Base-by-base conservation (phyloP, 805 yeast species). In the Brettanomyces anomalus region DNA sequence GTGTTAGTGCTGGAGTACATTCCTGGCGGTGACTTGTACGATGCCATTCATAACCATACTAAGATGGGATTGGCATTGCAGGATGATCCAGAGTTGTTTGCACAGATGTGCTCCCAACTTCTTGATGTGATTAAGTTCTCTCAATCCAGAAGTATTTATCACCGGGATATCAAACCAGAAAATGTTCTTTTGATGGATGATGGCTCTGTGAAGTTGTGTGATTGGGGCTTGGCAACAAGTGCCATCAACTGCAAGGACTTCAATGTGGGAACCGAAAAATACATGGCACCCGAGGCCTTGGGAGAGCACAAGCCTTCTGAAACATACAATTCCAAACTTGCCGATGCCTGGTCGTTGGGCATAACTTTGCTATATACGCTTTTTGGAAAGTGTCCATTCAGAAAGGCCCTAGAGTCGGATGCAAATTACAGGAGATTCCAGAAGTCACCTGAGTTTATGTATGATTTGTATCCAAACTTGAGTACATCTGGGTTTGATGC, bases 101-200 rank as follows among this genome's bases (percentile, higher is more conserved):
- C 48, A n/a, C 43, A 48, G 21, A 50, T 67, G 56, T 66, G 76
- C 32, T 63, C 63, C 41, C 83, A 81, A 56, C 51, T 82, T 42
- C 61, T 64, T 43, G 61, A 64, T 33, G 85, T 81, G 7, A 60
- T 83, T 21, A 51, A 60, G 13, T 76, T 64, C 51, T 67, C 81
- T 4, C 90, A 83, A 54, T 58, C 71, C 4, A 60, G 64, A 35
- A 81, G 81, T 0, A 68, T 81, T 13, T 80, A 74, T 49, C 89
- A 81, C 57, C 66, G 89, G 39, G 89, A 81, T 55, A 71, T 81
- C 44, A 81, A 81, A 58, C 89, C 89, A 1, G 89, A 81, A 60
- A 81, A 81, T 52, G 70, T 81, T 24, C 61, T 81, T 28, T 61
- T 81, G 41, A 72, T 71, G 49, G 58, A 59, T 4, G 60, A 67